A percentile compares a stretch with the other conserved stretches of the same genome.
Evolutionary conservation across 2,329 filamentous ascomycete genomes (phyloP).

Genomic region (Hymenoscyphus albidus): DNA sequence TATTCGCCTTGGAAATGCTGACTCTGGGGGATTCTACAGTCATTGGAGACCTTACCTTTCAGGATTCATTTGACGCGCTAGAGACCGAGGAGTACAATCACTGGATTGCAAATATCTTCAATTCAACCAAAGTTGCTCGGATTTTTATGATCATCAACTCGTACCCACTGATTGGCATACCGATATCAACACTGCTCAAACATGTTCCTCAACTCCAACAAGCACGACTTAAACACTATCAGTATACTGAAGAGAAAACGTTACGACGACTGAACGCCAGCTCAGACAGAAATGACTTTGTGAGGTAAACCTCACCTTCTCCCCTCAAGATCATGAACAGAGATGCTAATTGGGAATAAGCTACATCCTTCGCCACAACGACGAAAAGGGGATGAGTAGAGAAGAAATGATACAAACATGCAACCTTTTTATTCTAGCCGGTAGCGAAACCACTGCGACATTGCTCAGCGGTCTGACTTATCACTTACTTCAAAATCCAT

Average conservation of each 20-base stretch:
- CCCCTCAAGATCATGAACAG: neutral
- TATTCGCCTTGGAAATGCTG: slow-evolving; percentile 35
- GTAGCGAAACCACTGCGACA: slow-evolving; percentile 36
- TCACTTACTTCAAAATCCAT: slow-evolving; percentile 55
- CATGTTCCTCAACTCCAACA: slow-evolving; percentile 8
- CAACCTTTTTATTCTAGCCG: slow-evolving; percentile 25
- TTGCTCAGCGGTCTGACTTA: slow-evolving; percentile 26
- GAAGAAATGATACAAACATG: slow-evolving; percentile 5
- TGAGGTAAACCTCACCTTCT: slow-evolving; percentile 21
- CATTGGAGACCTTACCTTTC: slow-evolving; percentile 42
- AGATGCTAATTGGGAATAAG: neutral
- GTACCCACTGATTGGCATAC: slow-evolving; percentile 14
- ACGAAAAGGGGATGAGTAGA: slow-evolving; percentile 9
- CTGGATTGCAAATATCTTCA: slow-evolving; percentile 29
- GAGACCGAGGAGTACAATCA: slow-evolving; percentile 28
- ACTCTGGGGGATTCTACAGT: no score
- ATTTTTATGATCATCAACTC: slow-evolving; percentile 17
- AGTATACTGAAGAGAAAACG: slow-evolving; percentile 21
- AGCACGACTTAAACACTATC: slow-evolving; percentile 17
- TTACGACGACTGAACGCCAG: slow-evolving; percentile 5
- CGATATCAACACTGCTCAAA: slow-evolving; percentile 8
- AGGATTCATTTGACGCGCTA: slow-evolving; percentile 38
- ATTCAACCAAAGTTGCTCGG: slow-evolving; percentile 22
- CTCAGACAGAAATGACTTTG: slow-evolving; percentile 35
- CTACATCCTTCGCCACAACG: slow-evolving; percentile 9